Base-by-base conservation (phyloP, 2,329 filamentous ascomycete species). In the Hypoxylon sp. region DNA sequence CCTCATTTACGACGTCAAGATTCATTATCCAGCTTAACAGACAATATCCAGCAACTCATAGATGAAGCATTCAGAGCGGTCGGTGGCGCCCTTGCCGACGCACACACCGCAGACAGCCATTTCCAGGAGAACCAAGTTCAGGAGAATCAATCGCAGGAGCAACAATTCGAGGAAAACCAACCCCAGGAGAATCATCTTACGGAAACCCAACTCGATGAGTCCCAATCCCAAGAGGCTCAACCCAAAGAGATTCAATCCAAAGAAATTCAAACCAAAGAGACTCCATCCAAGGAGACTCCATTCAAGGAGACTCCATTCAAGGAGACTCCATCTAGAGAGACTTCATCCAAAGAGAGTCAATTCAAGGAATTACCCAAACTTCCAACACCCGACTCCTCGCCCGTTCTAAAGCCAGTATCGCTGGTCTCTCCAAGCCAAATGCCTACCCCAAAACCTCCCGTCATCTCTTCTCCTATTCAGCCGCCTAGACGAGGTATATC, bases 41-140 rank as follows among this genome's bases (percentile, higher is more conserved):
- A 77, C 33, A 75, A 75, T 54, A 71, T 81, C 2, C 74, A 79
- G 48, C 73, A 78, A 59, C 73, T 84, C 59, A 79, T 82, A 3
- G 80, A 84, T 58, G 74, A 79, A 54, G 79, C 81, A 23, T 83
- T 83, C 69, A 75, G 77, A 67, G 74, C 76, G 10, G 76, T 80
- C 20, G 77, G 75, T 2, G 72, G 69, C 47, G 75, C 76, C 15
- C 69, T 83, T 33, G 72, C 71, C 29, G 73, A 80, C 48, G 73
- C 74, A 15, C 71, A 70, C 54, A 56, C 70, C 17, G 56, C 67
- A 15, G 67, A 70, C n/a, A 68, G 65, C 18, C 52, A 60, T 13
- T 54, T 61, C 53, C 63, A 63, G 20, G 71, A 70, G 27, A 29
- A 11, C n/a, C n/a, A n/a, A n/a, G n/a, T n/a, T n/a, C n/a, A n/a